Evolutionary conservation across 805 yeast genomes (phyloP).

Genomic region (Sugiyamaella qingdaonensis): DNA sequence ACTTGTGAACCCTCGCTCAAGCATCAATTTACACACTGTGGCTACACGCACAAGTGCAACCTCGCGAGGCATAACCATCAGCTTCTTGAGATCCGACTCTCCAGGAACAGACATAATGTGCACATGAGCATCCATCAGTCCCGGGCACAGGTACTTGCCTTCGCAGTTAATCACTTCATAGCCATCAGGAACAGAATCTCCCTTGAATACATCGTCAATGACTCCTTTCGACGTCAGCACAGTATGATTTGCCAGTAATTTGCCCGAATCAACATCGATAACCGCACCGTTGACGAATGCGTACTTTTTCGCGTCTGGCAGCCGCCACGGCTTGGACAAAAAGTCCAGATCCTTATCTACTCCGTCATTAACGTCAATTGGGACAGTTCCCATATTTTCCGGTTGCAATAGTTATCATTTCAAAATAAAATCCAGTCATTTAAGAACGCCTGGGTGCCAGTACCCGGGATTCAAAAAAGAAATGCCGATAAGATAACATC

Average conservation of each 20-base stretch:
- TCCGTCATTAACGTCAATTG: neutral
- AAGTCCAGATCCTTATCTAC: neutral
- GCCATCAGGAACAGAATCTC: neutral
- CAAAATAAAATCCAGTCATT: neutral
- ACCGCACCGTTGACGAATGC: constrained; percentile 1
- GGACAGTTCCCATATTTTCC: neutral
- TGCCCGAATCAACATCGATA: neutral
- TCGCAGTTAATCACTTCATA: neutral
- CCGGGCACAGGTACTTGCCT: neutral
- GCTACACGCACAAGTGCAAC: neutral
- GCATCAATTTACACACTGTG: neutral
- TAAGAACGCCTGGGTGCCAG: neutral
- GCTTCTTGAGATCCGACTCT: constrained; percentile 2
- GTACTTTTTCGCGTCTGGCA: neutral
- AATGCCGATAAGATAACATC: neutral
- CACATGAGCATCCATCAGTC: constrained; percentile 2
- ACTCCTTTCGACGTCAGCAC: neutral
- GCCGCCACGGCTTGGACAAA: neutral
- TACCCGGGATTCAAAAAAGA: neutral
- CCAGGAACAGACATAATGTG: constrained; percentile 5
- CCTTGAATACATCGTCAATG: neutral
- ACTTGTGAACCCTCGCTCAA: constrained; percentile 2
- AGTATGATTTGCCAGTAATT: neutral
- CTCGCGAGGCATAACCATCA: neutral
- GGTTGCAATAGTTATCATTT: neutral